Evolutionary conservation across 2,329 filamentous ascomycete genomes (phyloP), one percentile per base, ranked within the genome.

Genomic region (Lizonia empirigonia): DNA sequence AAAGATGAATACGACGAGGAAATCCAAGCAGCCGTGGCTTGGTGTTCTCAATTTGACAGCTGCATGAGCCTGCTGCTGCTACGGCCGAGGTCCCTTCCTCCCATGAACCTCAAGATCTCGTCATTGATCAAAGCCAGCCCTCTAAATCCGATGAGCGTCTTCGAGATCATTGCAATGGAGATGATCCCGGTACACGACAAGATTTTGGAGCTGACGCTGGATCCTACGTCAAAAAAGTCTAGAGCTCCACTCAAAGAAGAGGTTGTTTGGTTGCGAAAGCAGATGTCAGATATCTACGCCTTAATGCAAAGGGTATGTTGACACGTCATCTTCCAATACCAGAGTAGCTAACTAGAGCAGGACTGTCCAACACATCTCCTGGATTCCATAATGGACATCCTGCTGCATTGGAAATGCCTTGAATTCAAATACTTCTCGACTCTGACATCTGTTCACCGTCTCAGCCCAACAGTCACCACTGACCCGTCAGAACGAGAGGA

Each of bases 391-490:
- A 34, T 51, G 15, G 58, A 64, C 32, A 60, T 67, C 7, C 47
- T 66, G 5, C 58, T 69, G 18, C 66, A 71, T 23, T 71, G 65
- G 65, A 65, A 65, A 19, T 64, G 62, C 33, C 53, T 69, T 7
- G 67, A 71, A 27, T 71, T 71, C 42, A 67, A 67, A 20, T 70
- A 66, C 50, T 69, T 65, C 44, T 70, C 65, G 1, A 67, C 63
- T 12, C 41, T 72, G 20, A 67, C 67, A 7, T 60, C 67, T 3
- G 66, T 71, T 7, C 62, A 69, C 32, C 65, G 68, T 7, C 57
- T 70, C 13, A 70, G 68, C 24, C 65, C 65, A 7, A 60, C 62
- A 3, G 62, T 70, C 16, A 65, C 60, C n/a, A 65, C 63, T 1
- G 56, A 68, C 36, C 55, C 60, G 2, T 20, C 40, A 9, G 69